Evolutionary conservation across 257 asterid genomes (phyloP).

Genomic region (Avicennia marina): DNA sequence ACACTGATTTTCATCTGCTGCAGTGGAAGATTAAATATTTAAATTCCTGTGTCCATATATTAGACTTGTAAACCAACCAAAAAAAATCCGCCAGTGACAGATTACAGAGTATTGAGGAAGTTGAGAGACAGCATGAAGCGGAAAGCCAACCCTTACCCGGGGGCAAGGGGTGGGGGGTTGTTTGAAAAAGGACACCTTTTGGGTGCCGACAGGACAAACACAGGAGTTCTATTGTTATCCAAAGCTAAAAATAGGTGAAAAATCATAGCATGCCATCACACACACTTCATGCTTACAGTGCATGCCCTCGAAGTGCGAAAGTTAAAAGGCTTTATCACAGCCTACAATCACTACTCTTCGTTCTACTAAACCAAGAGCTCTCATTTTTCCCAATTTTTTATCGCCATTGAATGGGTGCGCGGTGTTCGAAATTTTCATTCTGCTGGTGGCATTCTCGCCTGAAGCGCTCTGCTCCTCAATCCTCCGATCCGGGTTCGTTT

Average conservation of each 20-base stretch:
- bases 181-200: constrained; percentile 15
- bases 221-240: constrained; percentile 22
- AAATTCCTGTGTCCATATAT: not conserved
- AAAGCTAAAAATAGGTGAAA: constrained; percentile 21
- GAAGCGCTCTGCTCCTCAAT: constrained; percentile 36
- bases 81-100: constrained; percentile 15
- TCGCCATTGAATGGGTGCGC: constrained; percentile 33
- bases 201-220: constrained; percentile 15
- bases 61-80: not conserved
- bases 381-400: constrained; percentile 6
- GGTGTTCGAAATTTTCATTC: constrained; percentile 42
- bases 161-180: no score
- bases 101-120: no score
- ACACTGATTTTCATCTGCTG: not conserved
- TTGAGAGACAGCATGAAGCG: constrained; percentile 34
- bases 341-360: constrained; percentile 26
- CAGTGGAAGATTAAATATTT: constrained; percentile 5
- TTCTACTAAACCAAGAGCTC: constrained; percentile 19
- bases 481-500: constrained; percentile 41
- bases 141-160: constrained; percentile 26
- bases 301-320: constrained; percentile 28
- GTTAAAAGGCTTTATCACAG: constrained; percentile 10
- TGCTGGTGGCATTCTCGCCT: constrained; percentile 45
- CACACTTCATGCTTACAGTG: constrained; percentile 33
- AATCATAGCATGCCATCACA: constrained; percentile 22